Percentiles rank a stretch among this genome's conserved stretches.
These are phyloP conservation scores for Quercus rubra DNA, from an alignment of 306 rosid species.

Conservation along the genomic window DNA sequence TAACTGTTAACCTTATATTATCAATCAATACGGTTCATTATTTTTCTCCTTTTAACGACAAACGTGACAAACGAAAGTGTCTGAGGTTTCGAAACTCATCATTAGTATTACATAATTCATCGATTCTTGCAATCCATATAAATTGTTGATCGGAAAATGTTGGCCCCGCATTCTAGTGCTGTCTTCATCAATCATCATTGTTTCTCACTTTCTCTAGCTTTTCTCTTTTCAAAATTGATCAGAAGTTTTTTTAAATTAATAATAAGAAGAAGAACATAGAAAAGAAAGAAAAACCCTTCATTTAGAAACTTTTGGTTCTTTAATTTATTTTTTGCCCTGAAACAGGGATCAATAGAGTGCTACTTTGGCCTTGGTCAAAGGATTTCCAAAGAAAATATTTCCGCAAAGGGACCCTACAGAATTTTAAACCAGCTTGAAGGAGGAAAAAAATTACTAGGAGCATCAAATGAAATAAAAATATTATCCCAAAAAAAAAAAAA, in stretches of 20 bases:
- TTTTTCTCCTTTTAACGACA: conserved; percentile 52
- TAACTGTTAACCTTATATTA: conserved; percentile 19
- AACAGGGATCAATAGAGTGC: conserved; percentile 34
- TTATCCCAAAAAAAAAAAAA: too few relatives aligned
- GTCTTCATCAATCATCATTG: conserved; percentile 16
- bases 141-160: not conserved
- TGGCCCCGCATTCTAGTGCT: conserved; percentile 10
- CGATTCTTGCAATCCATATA: not conserved
- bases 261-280: not conserved
- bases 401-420: not conserved
- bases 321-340: conserved; percentile 32
- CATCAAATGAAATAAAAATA: not conserved
- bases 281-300: not conserved
- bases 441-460: not conserved
- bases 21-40: conserved; percentile 25
- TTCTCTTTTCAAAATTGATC: not conserved
- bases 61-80: conserved; percentile 50
- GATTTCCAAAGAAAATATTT: conserved; percentile 2
- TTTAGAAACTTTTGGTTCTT: conserved; percentile 16
- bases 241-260: not conserved
- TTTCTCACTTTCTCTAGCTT: not conserved
- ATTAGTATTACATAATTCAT: conserved; percentile 21
- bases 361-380: conserved; percentile 17
- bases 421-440: not conserved
- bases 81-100: conserved; percentile 39